Evolutionary conservation across 495 filamentous ascomycete genomes (phyloP).

Genomic region (Copromyces sp.): DNA sequence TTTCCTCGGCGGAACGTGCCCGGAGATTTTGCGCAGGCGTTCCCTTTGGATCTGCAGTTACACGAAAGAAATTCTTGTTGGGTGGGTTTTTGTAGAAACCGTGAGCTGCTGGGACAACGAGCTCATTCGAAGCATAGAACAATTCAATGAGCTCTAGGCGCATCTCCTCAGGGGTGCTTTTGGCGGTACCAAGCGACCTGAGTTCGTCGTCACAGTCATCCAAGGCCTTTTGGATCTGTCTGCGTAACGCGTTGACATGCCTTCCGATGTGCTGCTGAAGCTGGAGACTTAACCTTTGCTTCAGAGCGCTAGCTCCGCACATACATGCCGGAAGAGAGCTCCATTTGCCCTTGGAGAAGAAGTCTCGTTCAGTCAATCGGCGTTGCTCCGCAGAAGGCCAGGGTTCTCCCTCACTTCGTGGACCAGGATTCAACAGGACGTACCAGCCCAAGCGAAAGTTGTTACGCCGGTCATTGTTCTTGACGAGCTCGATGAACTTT

Average conservation of each 20-base stretch:
- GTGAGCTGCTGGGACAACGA: constrained; percentile 30
- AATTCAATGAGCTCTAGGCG: constrained; percentile 29
- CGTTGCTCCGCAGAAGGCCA: constrained; percentile 25
- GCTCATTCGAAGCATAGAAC: constrained; percentile 26
- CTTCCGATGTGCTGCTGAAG: constrained; percentile 30
- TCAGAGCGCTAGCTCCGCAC: constrained; percentile 25
- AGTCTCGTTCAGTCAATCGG: constrained; percentile 17
- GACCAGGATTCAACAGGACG: constrained; percentile 44
- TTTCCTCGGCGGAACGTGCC: constrained; percentile 31
- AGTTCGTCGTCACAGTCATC: constrained; percentile 30
- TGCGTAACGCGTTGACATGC: constrained; percentile 24
- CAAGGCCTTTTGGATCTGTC: constrained; percentile 27
- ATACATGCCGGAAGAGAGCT: constrained; percentile 19
- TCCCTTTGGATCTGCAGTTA: constrained; percentile 24
- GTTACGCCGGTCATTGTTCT: constrained; percentile 45
- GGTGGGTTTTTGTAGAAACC: constrained; percentile 34
- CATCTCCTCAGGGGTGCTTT: constrained; percentile 30
- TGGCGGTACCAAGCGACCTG: constrained; percentile 25
- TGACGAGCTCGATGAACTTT: constrained; percentile 42
- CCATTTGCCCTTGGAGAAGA: constrained; percentile 36
- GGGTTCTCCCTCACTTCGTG: constrained; percentile 26
- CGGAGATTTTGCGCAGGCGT: constrained; percentile 33
- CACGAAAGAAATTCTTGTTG: constrained; percentile 29
- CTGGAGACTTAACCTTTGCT: constrained; percentile 27
- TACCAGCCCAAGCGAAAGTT: constrained; percentile 55